Conservation (phyloP, 78 protist species). For the Tieghemostelium lacteum region DNA sequence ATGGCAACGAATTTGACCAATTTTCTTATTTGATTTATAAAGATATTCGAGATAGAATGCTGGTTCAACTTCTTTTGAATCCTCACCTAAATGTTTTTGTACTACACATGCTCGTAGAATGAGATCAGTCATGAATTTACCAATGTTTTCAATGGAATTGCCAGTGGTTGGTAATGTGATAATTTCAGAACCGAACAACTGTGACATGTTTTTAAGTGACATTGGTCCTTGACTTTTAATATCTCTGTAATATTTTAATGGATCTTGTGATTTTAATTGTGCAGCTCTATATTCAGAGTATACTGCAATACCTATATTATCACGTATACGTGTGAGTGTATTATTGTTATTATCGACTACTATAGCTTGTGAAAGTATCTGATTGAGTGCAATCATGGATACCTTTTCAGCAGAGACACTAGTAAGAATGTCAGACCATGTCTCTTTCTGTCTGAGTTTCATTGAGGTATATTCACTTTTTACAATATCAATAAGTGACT, state of each 20-base stretch:
- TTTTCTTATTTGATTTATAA: not conserved
- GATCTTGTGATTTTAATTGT: not conserved
- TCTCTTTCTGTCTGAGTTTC: not conserved
- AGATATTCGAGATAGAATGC: constrained; percentile 13
- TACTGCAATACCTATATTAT: constrained; percentile 16
- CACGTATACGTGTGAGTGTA: not conserved
- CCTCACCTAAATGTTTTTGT: constrained; percentile 18
- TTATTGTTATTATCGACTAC: no score
- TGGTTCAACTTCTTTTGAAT: not conserved
- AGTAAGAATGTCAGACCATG: not conserved
- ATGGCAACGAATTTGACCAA: not conserved
- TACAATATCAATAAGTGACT: not conserved
- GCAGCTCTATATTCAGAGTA: constrained; percentile 10
- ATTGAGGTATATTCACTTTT: not conserved
- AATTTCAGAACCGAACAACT: not conserved
- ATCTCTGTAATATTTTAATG: not conserved
- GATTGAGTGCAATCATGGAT: constrained; percentile 11
- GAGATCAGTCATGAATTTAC: not conserved
- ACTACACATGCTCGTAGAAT: constrained; percentile 13
- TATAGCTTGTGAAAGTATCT: not conserved
- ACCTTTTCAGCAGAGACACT: not conserved
- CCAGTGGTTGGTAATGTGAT: not conserved
- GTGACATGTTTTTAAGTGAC: not conserved
- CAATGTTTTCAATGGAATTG: not conserved
- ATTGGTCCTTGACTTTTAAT: not conserved